phyloP scores from a whole-genome alignment of 2,329 filamentous ascomycete species.

The Zymoseptoria passerinii region DNA sequence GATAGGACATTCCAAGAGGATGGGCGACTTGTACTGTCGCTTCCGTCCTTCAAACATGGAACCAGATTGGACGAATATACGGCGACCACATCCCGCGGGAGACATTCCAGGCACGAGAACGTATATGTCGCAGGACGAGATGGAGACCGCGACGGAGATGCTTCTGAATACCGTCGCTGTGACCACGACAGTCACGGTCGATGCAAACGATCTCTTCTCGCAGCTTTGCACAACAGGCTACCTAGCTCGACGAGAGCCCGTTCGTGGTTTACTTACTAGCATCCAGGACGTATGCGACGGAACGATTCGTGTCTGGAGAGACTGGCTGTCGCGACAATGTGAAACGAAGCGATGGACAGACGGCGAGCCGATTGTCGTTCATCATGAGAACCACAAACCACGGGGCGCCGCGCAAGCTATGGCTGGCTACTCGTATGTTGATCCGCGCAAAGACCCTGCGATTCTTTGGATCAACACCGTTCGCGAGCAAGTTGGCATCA shows the following conservation, averaged over 20 bases:
- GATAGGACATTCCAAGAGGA: constrained; percentile 40
- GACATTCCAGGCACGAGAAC: constrained; percentile 42
- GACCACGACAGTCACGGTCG: constrained; percentile 55
- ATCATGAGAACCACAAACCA: constrained; percentile 14
- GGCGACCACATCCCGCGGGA: constrained; percentile 37
- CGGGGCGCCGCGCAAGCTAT: constrained; percentile 9
- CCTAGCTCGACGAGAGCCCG: constrained; percentile 57
- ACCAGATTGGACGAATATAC: constrained; percentile 33
- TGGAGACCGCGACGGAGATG: constrained; percentile 8
- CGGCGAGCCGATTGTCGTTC: constrained; percentile 21
- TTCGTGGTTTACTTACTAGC: constrained; percentile 53
- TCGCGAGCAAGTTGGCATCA: constrained; percentile 56
- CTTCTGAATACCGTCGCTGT: constrained; percentile 31
- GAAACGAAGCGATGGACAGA: constrained; percentile 26
- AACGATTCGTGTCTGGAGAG: constrained; percentile 61
- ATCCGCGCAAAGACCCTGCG: constrained; percentile 29
- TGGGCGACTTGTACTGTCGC: constrained; percentile 57
- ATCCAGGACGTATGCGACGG: constrained; percentile 60
- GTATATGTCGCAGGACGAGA: constrained; percentile 18
- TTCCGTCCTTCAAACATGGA: constrained; percentile 58
- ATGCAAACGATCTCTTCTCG: constrained; percentile 63
- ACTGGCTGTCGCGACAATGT: constrained; percentile 54
- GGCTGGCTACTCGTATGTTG: constrained; percentile 16
- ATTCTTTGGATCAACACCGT: constrained; percentile 62
- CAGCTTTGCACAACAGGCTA: constrained; percentile 63